Conservation (phyloP, 2,329 filamentous ascomycete species). For the Rhexocercosporidium sp. region DNA sequence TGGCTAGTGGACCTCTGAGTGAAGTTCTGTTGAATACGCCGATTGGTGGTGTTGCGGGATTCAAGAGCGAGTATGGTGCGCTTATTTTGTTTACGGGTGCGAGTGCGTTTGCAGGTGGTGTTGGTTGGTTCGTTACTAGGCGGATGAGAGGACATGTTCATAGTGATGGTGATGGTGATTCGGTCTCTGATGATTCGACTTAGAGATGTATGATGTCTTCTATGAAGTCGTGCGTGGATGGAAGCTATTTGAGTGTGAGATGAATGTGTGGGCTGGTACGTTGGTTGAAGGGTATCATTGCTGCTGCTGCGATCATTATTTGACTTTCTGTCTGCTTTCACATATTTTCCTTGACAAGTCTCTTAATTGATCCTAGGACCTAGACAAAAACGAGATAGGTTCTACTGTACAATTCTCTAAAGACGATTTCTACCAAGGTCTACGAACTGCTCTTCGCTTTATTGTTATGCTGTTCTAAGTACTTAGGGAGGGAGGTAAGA, state of each 20-base stretch:
- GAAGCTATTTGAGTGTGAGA: not conserved
- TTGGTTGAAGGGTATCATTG: not conserved
- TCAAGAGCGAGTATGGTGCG: constrained; percentile 56
- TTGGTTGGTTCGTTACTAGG: constrained; percentile 17
- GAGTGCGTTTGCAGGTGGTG: constrained; percentile 51
- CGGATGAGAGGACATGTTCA: not conserved
- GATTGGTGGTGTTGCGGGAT: constrained; percentile 49
- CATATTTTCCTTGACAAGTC: not conserved
- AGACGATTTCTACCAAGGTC: not conserved
- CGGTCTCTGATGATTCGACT: not conserved
- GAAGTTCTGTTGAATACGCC: constrained; percentile 50
- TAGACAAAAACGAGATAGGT: not conserved
- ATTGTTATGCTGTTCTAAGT: not conserved
- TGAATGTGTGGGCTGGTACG: not conserved
- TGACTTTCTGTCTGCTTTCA: not conserved
- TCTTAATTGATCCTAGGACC: not conserved
- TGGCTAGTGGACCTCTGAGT: constrained; percentile 61
- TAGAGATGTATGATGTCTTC: not conserved
- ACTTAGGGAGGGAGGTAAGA: not conserved
- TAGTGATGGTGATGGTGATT: not conserved
- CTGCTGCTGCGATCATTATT: not conserved
- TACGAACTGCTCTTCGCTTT: not conserved
- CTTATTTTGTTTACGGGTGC: constrained; percentile 61
- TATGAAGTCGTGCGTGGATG: not conserved
- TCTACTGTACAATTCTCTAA: not conserved